Conservation (phyloP, 2,329 filamentous ascomycete genomes). For the Talaromyces atroroseus region DNA sequence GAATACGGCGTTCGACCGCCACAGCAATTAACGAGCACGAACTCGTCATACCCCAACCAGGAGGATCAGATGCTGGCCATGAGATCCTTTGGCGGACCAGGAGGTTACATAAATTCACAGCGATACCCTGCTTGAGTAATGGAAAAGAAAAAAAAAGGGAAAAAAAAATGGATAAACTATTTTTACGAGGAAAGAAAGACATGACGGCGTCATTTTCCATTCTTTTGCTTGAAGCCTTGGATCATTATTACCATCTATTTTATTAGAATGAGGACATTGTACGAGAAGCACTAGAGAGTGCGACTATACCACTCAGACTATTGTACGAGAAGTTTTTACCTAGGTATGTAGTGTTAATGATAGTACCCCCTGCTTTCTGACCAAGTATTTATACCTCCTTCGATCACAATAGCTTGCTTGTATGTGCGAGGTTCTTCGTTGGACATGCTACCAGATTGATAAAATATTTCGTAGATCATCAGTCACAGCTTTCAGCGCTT, state of each 20-base stretch:
- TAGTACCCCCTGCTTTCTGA: neutral
- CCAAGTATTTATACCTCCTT: neutral
- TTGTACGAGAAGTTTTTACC: neutral
- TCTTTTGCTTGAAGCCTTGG: slow-evolving; percentile 10
- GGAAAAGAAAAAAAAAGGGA: neutral
- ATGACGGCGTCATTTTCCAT: slow-evolving; percentile 2
- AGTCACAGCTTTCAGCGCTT: too few relatives aligned
- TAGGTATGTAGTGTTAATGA: neutral
- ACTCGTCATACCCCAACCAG: slow-evolving; percentile 17
- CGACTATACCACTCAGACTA: neutral
- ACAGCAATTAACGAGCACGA: slow-evolving; percentile 14
- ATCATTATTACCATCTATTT: neutral
- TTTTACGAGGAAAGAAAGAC: slow-evolving; percentile 5
- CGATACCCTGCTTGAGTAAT: slow-evolving; percentile 14
- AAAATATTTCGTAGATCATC: too few relatives aligned
- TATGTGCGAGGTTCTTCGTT: neutral
- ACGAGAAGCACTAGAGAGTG: neutral
- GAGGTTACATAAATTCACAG: slow-evolving; percentile 16
- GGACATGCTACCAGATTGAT: too few relatives aligned
- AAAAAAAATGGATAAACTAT: neutral
- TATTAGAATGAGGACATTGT: slow-evolving; percentile 1
- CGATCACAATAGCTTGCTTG: neutral
- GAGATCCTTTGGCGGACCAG: slow-evolving; percentile 16
- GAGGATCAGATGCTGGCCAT: slow-evolving; percentile 18
- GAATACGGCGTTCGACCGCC: slow-evolving; percentile 32